Percentiles rank a stretch among this genome's conserved stretches.
Conservation (phyloP, 116 monocot species). For the Trichopus zeylanicus region DNA sequence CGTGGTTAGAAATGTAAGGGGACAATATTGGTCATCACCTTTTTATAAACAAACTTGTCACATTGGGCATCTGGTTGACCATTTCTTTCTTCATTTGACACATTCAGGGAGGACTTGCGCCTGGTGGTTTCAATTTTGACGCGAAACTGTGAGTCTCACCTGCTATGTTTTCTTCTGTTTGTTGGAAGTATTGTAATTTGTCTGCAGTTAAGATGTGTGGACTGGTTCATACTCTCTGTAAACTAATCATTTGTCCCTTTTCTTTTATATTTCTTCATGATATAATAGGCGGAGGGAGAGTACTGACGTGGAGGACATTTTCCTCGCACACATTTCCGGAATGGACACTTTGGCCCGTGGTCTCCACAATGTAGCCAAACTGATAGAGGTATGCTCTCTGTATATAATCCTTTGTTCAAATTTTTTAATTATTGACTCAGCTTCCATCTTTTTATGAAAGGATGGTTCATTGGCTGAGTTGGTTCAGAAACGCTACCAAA, state of each 20-base stretch:
- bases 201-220: not conserved
- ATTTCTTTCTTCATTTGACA: not conserved
- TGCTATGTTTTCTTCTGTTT: too few relatives aligned
- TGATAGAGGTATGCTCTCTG: slow-evolving; percentile 52
- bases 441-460: slow-evolving; percentile 13
- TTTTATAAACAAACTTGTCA: not conserved
- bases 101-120: slow-evolving; percentile 82
- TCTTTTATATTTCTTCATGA: not conserved
- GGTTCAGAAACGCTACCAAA: slow-evolving; percentile 67
- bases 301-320: slow-evolving; percentile 93
- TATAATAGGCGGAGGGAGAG: slow-evolving; percentile 77
- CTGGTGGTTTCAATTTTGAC: slow-evolving; percentile 98
- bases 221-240: not conserved
- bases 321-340: slow-evolving; percentile 87
- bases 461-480: slow-evolving; percentile 81
- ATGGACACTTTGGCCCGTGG: slow-evolving; percentile 99
- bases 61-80: not conserved
- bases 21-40: not conserved
- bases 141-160: slow-evolving; percentile 68
- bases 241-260: not conserved
- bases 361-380: slow-evolving; percentile 83
- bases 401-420: not conserved
- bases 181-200: not conserved
- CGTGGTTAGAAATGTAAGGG: slow-evolving; percentile 92
- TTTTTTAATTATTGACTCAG: not conserved